Base-by-base conservation (phyloP, 2,329 filamentous ascomycete genomes). In the Emydomyces testavorans region DNA sequence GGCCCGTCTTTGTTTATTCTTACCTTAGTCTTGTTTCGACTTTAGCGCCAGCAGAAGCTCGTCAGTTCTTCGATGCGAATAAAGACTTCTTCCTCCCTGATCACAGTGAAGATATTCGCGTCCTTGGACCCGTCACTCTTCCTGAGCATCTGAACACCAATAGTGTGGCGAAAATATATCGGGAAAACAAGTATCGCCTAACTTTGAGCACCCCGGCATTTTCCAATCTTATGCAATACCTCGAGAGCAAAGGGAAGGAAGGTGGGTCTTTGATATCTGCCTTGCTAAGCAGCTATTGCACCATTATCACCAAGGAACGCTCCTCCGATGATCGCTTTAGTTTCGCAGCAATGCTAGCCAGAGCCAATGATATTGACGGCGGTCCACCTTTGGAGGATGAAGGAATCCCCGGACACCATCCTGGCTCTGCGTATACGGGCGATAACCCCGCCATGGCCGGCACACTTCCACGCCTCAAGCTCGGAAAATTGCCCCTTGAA, bases 1-100 rank as follows among this genome's bases (percentile, higher is more conserved):
- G 92, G 88, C 92, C 92, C 0, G 71, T 93, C 0, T 96, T 95
- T 60, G 85, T 96, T 43, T 94, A 98, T 65, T 92, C 86, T 0
- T 95, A 85, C 61, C 72, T 98, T 21, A 81, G 86, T 49, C 76
- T 96, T 48, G 76, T 93, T 23, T 73, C 73, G 28, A 78, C 86
- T 51, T 80, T 79, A 53, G 88, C 83, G 56, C 70, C 77, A 1
- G 77, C 78, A 32, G 86, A 94, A 50, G 80, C 82, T 11, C 80
- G 84, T 55, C 70, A 75, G 1, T 90, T 94, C 60, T 80, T 93
- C 52, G 75, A 78, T 23, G 72, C 76, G 3, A 80, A 85, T 59
- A 80, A 79, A 47, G 67, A 80, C 46, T 62, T 70, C 21, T 96
- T 96, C 58, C 79, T 88, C 56, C 76, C 76, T 20, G 77, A 85